Percentiles rank a stretch among this genome's conserved stretches.
Conservation (phyloP, 495 filamentous ascomycete species). For the Lasiosphaeria ovina region DNA sequence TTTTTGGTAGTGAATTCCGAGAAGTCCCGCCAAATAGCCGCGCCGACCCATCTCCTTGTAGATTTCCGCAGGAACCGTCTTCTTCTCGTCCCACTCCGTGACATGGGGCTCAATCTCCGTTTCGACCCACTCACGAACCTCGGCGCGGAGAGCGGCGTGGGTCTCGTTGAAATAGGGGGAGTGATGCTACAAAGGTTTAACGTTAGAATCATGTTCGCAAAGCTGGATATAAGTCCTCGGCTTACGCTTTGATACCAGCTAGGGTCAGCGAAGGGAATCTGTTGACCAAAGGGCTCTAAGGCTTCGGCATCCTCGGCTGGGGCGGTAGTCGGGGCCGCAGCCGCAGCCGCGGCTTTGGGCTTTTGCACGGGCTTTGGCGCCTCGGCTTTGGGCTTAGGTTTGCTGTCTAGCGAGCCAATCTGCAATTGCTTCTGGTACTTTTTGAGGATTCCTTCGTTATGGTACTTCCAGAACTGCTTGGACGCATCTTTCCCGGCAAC, state of each 20-base stretch:
- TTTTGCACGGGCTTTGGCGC: conserved; percentile 51
- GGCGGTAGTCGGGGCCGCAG: conserved; percentile 50
- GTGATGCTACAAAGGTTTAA: conserved; percentile 65
- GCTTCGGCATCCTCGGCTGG: conserved; percentile 62
- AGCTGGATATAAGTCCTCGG: conserved; percentile 19
- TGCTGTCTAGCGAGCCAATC: conserved; percentile 86
- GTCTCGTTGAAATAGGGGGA: conserved; percentile 94
- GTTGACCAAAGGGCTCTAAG: conserved; percentile 77
- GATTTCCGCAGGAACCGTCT: conserved; percentile 78
- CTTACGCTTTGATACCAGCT: conserved; percentile 94
- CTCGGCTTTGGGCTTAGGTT: conserved; percentile 61
- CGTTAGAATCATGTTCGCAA: not conserved
- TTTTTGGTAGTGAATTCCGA: conserved; percentile 78
- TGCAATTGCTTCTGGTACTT: conserved; percentile 88
- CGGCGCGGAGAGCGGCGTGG: conserved; percentile 83
- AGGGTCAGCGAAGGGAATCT: conserved; percentile 91
- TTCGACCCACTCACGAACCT: conserved; percentile 90
- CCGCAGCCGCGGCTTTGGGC: conserved; percentile 48
- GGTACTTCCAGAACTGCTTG: conserved; percentile 99
- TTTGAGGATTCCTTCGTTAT: conserved; percentile 90
- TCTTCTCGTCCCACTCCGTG: conserved; percentile 94
- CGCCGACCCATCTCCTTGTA: conserved; percentile 94
- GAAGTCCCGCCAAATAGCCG: conserved; percentile 85
- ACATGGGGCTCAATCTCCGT: conserved; percentile 87
- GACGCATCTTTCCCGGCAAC: conserved; percentile 96